phyloP scores from a whole-genome alignment of 2,329 filamentous ascomycete genomes.

The Corinectria fuckeliana region DNA sequence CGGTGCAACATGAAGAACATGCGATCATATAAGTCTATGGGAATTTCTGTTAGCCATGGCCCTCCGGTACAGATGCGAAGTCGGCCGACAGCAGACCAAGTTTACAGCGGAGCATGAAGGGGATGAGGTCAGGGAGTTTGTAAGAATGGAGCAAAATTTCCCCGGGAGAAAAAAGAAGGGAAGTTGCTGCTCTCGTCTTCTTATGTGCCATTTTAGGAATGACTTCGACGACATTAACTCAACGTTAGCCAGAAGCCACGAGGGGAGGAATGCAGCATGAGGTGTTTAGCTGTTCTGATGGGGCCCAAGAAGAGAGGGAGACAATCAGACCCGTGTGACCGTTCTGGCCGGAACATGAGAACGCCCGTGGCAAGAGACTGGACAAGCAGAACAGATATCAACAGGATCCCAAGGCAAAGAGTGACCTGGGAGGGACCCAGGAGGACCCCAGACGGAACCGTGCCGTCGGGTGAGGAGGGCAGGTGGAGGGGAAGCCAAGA shows the following conservation, averaged over 20 bases:
- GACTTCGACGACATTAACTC: neutral
- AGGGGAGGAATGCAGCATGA: neutral
- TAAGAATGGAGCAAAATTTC: neutral
- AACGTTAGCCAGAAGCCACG: neutral
- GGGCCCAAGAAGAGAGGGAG: neutral
- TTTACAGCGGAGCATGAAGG: neutral
- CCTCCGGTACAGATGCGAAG: neutral
- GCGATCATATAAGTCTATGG: conserved; percentile 14
- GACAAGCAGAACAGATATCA: neutral
- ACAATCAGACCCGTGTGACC: neutral
- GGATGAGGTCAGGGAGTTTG: neutral
- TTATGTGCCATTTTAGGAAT: neutral
- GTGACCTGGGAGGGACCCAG: neutral
- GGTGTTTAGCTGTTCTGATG: neutral
- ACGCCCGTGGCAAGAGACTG: neutral
- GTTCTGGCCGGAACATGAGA: neutral
- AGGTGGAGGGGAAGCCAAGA: neutral
- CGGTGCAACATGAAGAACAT: conserved; percentile 24
- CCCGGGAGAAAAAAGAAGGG: neutral
- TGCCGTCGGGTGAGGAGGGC: neutral
- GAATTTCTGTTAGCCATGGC: neutral
- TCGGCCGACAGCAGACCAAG: neutral
- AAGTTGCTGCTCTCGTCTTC: neutral
- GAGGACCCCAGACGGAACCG: neutral
- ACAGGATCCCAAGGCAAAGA: neutral